Conservation (phyloP, 495 filamentous ascomycete species). For the Tuber brumale region DNA sequence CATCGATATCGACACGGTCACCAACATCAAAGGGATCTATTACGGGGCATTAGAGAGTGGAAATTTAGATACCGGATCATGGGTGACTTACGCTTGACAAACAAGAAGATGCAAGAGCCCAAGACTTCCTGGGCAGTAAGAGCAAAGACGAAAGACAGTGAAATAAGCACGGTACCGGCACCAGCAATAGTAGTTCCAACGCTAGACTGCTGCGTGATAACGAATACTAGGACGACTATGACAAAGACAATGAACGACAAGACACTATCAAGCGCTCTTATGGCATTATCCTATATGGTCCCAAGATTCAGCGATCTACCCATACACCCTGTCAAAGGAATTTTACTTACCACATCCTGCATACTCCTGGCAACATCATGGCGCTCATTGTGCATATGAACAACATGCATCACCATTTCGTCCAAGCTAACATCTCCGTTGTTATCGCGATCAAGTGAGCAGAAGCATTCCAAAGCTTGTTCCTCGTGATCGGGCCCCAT, state of each 20-base stretch:
- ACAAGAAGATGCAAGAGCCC: slow-evolving; percentile 94
- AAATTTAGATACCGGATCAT: not conserved
- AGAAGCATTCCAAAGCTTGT: slow-evolving; percentile 79
- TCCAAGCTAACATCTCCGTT: slow-evolving; percentile 93
- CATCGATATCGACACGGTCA: slow-evolving; percentile 78
- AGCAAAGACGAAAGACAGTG: slow-evolving; percentile 88
- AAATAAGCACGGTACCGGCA: slow-evolving; percentile 89
- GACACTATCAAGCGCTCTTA: slow-evolving; percentile 80
- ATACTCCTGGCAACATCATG: slow-evolving; percentile 83
- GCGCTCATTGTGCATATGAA: slow-evolving; percentile 72
- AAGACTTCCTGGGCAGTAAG: slow-evolving; percentile 87
- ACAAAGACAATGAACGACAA: slow-evolving; percentile 70
- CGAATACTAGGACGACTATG: slow-evolving; percentile 78
- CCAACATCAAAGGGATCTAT: slow-evolving; percentile 67
- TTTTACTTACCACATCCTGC: slow-evolving; percentile 67
- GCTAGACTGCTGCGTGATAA: slow-evolving; percentile 43
- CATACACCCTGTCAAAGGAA: not conserved
- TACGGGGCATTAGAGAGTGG: not conserved
- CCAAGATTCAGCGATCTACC: not conserved
- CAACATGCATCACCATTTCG: slow-evolving; percentile 85
- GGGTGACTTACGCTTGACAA: slow-evolving; percentile 80
- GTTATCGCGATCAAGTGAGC: slow-evolving; percentile 69
- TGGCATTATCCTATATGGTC: slow-evolving; percentile 59
- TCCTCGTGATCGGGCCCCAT: slow-evolving; percentile 62
- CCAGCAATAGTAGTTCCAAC: slow-evolving; percentile 81